phyloP scores from a whole-genome alignment of 1,284 basidiomycete genomes.

The Neolentinus lepideus region DNA sequence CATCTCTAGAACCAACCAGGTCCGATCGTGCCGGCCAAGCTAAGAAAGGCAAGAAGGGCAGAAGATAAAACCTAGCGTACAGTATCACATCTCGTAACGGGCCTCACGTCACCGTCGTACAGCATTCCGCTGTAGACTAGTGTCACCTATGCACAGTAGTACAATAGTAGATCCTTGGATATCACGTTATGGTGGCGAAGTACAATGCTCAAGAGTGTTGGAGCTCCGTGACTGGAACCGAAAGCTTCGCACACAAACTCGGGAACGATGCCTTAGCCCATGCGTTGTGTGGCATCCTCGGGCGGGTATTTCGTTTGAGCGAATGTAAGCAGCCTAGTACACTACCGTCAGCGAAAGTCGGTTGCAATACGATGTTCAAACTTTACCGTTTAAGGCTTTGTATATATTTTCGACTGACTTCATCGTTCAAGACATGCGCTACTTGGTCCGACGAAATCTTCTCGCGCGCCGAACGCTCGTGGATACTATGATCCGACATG shows the following conservation, averaged over 20 bases:
- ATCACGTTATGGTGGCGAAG: background rate
- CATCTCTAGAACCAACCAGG: constrained; percentile 18
- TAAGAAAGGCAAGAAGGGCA: constrained; percentile 27
- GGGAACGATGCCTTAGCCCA: constrained; percentile 51
- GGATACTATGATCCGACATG: constrained; percentile 57
- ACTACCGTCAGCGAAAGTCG: constrained; percentile 3
- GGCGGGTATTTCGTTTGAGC: constrained; percentile 94
- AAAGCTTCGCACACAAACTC: background rate
- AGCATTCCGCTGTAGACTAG: background rate
- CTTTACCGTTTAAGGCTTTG: constrained; percentile 90
- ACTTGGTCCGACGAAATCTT: constrained; percentile 97
- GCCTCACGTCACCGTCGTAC: background rate
- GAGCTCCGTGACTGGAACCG: no score
- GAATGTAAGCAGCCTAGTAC: constrained; percentile 80
- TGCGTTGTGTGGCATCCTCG: constrained; percentile 82
- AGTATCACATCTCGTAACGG: background rate
- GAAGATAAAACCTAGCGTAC: constrained; percentile 17
- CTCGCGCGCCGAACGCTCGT: constrained; percentile 94
- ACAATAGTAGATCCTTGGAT: background rate
- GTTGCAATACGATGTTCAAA: constrained; percentile 3
- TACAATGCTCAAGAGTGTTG: background rate
- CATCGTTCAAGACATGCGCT: constrained; percentile 97
- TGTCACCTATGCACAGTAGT: background rate
- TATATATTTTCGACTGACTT: constrained; percentile 98
- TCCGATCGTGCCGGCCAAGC: constrained; percentile 16